Evolutionary conservation across 306 rosid genomes (phyloP).

Genomic region (Cajanus cajan): DNA sequence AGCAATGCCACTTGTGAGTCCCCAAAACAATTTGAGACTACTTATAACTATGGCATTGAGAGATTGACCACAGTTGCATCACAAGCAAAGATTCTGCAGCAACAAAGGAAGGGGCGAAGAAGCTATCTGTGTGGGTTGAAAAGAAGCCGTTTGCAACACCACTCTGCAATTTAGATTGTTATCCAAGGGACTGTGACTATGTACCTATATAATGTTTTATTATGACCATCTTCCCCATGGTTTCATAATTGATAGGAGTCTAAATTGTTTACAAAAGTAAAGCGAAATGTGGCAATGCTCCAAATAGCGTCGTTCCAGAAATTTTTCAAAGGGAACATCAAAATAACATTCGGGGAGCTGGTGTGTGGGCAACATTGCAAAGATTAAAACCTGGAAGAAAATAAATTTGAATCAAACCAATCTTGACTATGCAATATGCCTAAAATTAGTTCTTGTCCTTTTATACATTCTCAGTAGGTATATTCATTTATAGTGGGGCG

Average conservation of each 20-base stretch:
- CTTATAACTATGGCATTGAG: neutral
- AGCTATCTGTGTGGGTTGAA: conserved; percentile 74
- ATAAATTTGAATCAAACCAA: too few species aligned
- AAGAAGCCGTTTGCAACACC: conserved; percentile 45
- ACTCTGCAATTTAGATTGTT: conserved; percentile 45
- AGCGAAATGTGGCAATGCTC: neutral
- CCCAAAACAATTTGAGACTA: neutral
- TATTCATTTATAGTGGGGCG: too few species aligned
- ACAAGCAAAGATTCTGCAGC: neutral
- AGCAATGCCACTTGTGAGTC: conserved; percentile 5
- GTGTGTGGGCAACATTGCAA: too few species aligned
- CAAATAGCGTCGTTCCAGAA: neutral
- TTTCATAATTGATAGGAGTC: neutral
- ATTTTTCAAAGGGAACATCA: neutral
- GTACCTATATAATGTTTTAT: neutral
- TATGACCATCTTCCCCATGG: neutral
- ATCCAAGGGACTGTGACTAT: neutral
- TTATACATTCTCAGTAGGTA: too few species aligned
- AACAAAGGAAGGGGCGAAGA: neutral
- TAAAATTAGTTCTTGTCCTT: too few species aligned
- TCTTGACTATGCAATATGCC: too few species aligned
- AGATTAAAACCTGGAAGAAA: too few species aligned
- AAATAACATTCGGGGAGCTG: neutral
- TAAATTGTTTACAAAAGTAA: neutral
- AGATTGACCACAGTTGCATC: conserved; percentile 26